Conservation (phyloP, 495 filamentous ascomycete species). For the Ascodesmis nigricans region DNA sequence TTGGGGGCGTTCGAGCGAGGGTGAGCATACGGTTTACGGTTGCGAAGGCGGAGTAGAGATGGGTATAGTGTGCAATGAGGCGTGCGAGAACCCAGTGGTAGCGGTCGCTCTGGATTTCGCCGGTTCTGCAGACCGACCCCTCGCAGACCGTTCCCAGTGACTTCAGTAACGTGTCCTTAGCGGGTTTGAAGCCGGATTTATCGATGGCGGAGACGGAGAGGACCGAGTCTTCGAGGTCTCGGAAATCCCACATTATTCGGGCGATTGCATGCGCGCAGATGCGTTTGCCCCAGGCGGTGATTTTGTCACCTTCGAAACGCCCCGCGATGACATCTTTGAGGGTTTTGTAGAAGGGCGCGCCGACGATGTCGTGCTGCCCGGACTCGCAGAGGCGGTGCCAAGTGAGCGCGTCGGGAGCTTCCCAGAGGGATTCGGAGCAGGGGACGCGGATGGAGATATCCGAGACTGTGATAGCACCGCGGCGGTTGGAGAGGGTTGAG, state of each 20-base stretch:
- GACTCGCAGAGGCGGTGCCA: conserved; percentile 17
- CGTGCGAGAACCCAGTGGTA: conserved; percentile 18
- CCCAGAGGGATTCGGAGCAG: conserved; percentile 20
- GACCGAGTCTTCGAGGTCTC: conserved; percentile 21
- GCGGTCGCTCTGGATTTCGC: conserved; percentile 15
- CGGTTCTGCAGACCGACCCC: conserved; percentile 8
- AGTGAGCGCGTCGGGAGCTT: conserved; percentile 18
- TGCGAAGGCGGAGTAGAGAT: conserved; percentile 20
- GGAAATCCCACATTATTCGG: conserved; percentile 23
- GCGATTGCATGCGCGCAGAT: conserved; percentile 22
- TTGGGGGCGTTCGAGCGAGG: conserved; percentile 18
- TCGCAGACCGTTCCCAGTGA: conserved; percentile 16
- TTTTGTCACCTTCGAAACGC: conserved; percentile 10
- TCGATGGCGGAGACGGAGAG: neutral
- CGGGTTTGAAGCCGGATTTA: conserved; percentile 10
- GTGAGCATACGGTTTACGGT: conserved; percentile 20
- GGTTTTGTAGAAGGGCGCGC: conserved; percentile 17
- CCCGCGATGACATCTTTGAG: conserved; percentile 18
- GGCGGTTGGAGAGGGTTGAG: conserved; percentile 21
- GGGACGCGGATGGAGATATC: conserved; percentile 21
- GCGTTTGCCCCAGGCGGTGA: conserved; percentile 21
- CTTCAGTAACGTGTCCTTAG: conserved; percentile 16
- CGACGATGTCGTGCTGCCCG: conserved; percentile 6
- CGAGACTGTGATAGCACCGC: conserved; percentile 22
- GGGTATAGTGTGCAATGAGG: conserved; percentile 21